Conservation (phyloP, 129 eudicot genomes). For the Scalesia atractyloides region DNA sequence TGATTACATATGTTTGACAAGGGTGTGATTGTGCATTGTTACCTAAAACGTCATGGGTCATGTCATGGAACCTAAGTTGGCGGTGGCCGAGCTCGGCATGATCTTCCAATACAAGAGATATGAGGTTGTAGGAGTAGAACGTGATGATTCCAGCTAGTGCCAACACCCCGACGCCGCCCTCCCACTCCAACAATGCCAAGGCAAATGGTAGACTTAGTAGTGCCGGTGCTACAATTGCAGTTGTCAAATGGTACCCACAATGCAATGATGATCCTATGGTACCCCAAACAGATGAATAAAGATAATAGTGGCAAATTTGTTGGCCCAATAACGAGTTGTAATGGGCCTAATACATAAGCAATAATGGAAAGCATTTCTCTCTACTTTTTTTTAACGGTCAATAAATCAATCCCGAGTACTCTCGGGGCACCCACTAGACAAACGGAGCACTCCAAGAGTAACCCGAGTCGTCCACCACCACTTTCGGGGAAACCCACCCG, state of each 20-base stretch:
- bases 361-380: no score
- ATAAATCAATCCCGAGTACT: no score
- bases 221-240: constrained; percentile 89
- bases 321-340: no score
- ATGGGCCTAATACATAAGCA: no score
- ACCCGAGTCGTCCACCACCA: no score
- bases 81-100: constrained; percentile 60
- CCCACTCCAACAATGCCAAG: constrained; percentile 66
- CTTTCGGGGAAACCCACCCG: no score
- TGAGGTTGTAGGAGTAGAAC: constrained; percentile 70
- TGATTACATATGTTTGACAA: neutral
- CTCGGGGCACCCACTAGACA: no score
- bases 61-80: constrained; percentile 75
- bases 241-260: constrained; percentile 84
- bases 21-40: neutral
- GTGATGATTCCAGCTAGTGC: constrained; percentile 54
- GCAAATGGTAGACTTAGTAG: constrained; percentile 77
- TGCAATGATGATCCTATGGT: constrained; percentile 79
- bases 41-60: constrained; percentile 85
- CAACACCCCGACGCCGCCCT: constrained; percentile 51
- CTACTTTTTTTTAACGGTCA: no score
- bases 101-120: constrained; percentile 78
- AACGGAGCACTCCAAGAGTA: no score
- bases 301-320: no score
- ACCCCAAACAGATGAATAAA: neutral